Evolutionary conservation across 139 green algal genomes (phyloP).

Genomic region (Closterium sp.): DNA sequence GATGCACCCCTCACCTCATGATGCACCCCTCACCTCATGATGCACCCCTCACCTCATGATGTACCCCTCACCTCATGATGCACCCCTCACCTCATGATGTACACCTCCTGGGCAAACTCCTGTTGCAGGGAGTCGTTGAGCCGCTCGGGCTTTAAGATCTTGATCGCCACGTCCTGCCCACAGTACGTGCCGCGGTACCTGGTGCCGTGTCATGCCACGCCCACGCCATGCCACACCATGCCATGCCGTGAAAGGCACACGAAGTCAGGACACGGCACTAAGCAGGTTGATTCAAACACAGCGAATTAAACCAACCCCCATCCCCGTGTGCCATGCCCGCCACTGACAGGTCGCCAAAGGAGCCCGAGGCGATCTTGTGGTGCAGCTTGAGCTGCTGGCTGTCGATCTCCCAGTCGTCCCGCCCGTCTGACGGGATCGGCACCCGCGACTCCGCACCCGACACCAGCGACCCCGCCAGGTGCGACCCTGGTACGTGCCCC

Average conservation of each 20-base stretch:
- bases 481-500: background rate
- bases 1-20: too few species aligned
- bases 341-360: constrained; percentile 92
- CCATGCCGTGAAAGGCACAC: background rate
- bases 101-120: constrained; percentile 89
- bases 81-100: constrained; percentile 70
- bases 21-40: background rate
- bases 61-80: background rate
- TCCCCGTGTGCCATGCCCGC: background rate
- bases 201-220: background rate
- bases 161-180: constrained; percentile 97
- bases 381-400: constrained; percentile 75
- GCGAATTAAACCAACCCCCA: background rate
- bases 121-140: constrained; percentile 79
- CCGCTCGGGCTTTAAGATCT: constrained; percentile 91
- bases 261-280: background rate
- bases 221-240: background rate
- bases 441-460: background rate
- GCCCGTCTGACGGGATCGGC: constrained; percentile 22
- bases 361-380: constrained; percentile 82
- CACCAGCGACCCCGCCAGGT: background rate
- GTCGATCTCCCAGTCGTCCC: constrained; percentile 96
- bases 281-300: background rate
- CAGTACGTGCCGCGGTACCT: constrained; percentile 79
- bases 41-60: background rate